Conservation (phyloP, 352 stramenopile genomes). For the Phytophthora aleatoria region DNA sequence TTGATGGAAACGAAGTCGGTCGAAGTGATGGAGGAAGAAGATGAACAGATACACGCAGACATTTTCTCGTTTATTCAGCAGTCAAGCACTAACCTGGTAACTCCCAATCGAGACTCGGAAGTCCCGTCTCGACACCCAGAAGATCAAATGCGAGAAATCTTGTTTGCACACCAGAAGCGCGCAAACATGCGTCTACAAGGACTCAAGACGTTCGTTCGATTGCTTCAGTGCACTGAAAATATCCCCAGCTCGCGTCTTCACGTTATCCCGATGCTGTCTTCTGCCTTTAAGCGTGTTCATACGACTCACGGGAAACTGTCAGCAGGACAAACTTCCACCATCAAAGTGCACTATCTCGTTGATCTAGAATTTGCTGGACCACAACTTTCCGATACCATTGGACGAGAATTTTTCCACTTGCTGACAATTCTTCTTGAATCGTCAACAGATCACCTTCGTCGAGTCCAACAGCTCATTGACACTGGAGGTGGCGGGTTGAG, state of each 20-base stretch:
- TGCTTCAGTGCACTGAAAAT: slow-evolving; percentile 58
- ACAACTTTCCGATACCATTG: slow-evolving; percentile 47
- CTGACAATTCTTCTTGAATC: slow-evolving; percentile 58
- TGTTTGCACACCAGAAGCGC: slow-evolving; percentile 56
- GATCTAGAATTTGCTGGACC: slow-evolving; percentile 73
- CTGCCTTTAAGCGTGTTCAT: slow-evolving; percentile 68
- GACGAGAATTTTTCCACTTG: slow-evolving; percentile 71
- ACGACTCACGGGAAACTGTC: slow-evolving; percentile 6
- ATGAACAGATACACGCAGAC: slow-evolving; percentile 81
- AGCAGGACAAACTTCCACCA: slow-evolving; percentile 24
- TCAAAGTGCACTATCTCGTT: slow-evolving; percentile 82
- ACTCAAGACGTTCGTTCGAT: slow-evolving; percentile 63
- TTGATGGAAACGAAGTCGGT: slow-evolving; percentile 78
- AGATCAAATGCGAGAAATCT: slow-evolving; percentile 51
- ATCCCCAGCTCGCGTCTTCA: slow-evolving; percentile 68
- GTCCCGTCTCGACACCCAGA: slow-evolving; percentile 30
- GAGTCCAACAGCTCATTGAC: slow-evolving; percentile 47
- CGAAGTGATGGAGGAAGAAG: slow-evolving; percentile 82
- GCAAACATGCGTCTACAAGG: slow-evolving; percentile 60
- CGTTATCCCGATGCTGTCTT: slow-evolving; percentile 76
- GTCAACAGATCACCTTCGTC: slow-evolving; percentile 38
- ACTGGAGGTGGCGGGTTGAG: slow-evolving; percentile 2
- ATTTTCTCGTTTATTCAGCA: slow-evolving; percentile 86
- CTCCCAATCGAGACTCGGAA: slow-evolving; percentile 8
- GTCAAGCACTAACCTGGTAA: slow-evolving; percentile 28